Percentiles rank a stretch among this genome's conserved stretches.
Evolutionary conservation across 208 protist genomes (phyloP).

Genomic region (Trypanosoma platydactyli): DNA sequence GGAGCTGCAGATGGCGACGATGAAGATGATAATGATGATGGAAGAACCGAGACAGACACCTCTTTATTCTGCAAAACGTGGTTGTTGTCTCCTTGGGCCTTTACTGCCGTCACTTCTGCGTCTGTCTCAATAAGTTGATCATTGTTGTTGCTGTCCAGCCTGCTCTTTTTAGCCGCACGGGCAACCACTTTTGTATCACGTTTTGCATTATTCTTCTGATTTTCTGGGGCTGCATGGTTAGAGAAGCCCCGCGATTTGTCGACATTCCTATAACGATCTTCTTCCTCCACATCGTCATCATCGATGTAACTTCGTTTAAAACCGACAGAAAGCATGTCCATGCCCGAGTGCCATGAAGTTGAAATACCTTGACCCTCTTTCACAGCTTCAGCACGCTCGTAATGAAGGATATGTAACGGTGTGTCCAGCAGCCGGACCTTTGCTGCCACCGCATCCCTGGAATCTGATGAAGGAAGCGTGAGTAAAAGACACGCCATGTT

Average conservation of each 20-base stretch:
- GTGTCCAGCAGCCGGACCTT: slow-evolving; percentile 2
- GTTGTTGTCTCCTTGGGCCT: neutral
- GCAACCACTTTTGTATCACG: slow-evolving; percentile 1
- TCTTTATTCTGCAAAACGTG: neutral
- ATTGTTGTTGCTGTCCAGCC: slow-evolving; percentile 1
- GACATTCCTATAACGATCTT: neutral
- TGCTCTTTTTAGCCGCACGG: slow-evolving; percentile 10
- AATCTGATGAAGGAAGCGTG: slow-evolving; percentile 8
- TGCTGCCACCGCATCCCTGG: slow-evolving; percentile 2
- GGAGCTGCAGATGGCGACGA: neutral
- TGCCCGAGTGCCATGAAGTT: slow-evolving; percentile 31
- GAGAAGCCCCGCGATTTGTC: neutral
- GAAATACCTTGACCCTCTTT: slow-evolving; percentile 33
- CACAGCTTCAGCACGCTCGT: slow-evolving; percentile 12
- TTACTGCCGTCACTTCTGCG: neutral
- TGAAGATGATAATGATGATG: no score
- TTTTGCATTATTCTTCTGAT: slow-evolving; percentile 1
- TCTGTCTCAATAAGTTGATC: neutral
- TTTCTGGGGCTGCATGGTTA: neutral
- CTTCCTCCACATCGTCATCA: slow-evolving; percentile 17
- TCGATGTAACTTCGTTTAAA: slow-evolving; percentile 37
- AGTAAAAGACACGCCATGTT: slow-evolving; percentile 38
- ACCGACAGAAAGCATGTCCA: slow-evolving; percentile 16
- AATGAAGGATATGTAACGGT: slow-evolving; percentile 22
- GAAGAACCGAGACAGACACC: neutral